phyloP scores from a whole-genome alignment of 306 rosid species.

The Cicer cuneatum region DNA sequence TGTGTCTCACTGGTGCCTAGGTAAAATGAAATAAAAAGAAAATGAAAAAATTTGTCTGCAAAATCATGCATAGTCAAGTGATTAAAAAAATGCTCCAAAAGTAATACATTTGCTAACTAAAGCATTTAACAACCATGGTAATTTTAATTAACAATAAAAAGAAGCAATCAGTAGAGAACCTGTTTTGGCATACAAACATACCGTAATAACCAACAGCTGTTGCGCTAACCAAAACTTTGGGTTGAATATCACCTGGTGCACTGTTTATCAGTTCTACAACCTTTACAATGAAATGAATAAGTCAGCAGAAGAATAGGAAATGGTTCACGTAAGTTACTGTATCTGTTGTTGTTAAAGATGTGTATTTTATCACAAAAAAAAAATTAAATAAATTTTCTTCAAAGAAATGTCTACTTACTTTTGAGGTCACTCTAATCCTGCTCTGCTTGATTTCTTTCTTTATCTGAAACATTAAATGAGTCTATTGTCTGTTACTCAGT shows the following conservation, averaged over 20 bases:
- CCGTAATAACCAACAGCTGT: constrained; percentile 99
- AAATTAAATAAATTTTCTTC: neutral
- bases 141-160: constrained; percentile 18
- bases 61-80: constrained; percentile 19
- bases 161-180: constrained; percentile 9
- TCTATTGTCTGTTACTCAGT: neutral
- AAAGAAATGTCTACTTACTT: constrained; percentile 58
- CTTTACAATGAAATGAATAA: constrained; percentile 60
- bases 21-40: constrained; percentile 35
- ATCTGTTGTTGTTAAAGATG: constrained; percentile 3
- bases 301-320: constrained; percentile 52
- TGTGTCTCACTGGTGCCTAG: constrained; percentile 83
- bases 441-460: constrained; percentile 93
- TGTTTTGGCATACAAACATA: constrained; percentile 49
- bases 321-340: constrained; percentile 1
- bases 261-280: constrained; percentile 79
- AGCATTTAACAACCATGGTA: constrained; percentile 13
- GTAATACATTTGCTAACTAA: constrained; percentile 4
- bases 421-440: constrained; percentile 87
- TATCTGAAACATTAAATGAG: constrained; percentile 59
- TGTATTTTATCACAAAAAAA: neutral
- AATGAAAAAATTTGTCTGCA: constrained; percentile 6
- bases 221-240: constrained; percentile 86
- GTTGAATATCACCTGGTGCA: constrained; percentile 74
- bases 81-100: constrained; percentile 17